Evolutionary conservation across 2,329 filamentous ascomycete species (phyloP).

Genomic region (Pyrenochaeta sp.): DNA sequence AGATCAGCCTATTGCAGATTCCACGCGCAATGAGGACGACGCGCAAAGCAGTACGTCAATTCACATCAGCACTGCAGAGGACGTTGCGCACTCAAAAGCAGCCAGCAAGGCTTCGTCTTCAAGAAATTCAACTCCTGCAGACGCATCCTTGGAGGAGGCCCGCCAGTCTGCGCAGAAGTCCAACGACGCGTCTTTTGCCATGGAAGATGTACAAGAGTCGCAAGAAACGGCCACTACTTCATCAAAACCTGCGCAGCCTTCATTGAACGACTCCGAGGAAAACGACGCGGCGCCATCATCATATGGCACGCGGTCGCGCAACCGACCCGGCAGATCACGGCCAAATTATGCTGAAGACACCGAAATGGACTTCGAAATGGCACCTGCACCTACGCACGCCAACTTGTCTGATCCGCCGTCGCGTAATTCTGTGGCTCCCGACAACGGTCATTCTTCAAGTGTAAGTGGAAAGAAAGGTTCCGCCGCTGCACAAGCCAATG

Average conservation of each 20-base stretch:
- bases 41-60: conserved; percentile 37
- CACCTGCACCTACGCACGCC: conserved; percentile 66
- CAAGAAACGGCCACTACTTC: conserved; percentile 39
- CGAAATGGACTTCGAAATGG: conserved; percentile 85
- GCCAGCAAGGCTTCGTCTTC: conserved; percentile 47
- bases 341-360: conserved; percentile 96
- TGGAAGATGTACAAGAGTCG: conserved; percentile 39
- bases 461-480: conserved; percentile 50
- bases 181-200: conserved; percentile 37
- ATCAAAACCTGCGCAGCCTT: conserved; percentile 40
- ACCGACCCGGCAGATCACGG: conserved; percentile 79
- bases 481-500: conserved; percentile 51
- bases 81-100: conserved; percentile 39
- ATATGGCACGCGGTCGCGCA: conserved; percentile 94
- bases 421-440: conserved; percentile 45
- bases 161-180: conserved; percentile 32
- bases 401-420: conserved; percentile 55
- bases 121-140: conserved; percentile 45
- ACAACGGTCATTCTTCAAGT: conserved; percentile 42
- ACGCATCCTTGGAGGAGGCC: conserved; percentile 35
- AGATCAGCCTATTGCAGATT: conserved; percentile 38
- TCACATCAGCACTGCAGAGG: conserved; percentile 32
- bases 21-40: conserved; percentile 39
- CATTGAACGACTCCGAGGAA: conserved; percentile 45
- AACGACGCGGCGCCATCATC: conserved; percentile 61